Percentiles rank a stretch among this genome's conserved stretches.
These are phyloP conservation scores for Capronia epimyces DNA, from an alignment of 2,329 filamentous ascomycete species.

Conservation along the genomic window DNA sequence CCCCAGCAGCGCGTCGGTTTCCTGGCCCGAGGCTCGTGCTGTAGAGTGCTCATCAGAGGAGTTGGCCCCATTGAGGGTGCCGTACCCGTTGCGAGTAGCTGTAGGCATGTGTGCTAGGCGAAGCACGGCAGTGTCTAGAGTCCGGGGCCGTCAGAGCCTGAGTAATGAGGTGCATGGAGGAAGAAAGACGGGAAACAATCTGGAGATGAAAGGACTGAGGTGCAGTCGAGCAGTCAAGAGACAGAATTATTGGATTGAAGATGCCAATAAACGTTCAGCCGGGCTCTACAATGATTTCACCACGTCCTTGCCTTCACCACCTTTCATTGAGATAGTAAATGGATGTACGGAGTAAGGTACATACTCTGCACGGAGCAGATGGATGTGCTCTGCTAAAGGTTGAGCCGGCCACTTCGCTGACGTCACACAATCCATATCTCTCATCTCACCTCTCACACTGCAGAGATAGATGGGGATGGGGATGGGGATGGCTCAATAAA, in stretches of 20 bases:
- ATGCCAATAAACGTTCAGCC: conserved; percentile 19
- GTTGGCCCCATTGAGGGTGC: conserved; percentile 8
- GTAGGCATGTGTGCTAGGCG: conserved; percentile 8
- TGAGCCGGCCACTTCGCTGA: conserved; percentile 8
- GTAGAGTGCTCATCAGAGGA: conserved; percentile 1
- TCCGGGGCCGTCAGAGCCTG: neutral
- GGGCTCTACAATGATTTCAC: neutral
- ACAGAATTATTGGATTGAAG: neutral
- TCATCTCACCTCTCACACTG: too few relatives aligned
- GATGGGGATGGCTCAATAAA: too few relatives aligned
- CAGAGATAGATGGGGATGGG: too few relatives aligned
- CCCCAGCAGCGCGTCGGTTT: conserved; percentile 11
- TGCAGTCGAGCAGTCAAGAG: neutral
- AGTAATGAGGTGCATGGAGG: neutral
- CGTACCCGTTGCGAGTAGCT: conserved; percentile 16
- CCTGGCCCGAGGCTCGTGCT: conserved; percentile 6
- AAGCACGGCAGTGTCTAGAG: neutral
- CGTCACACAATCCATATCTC: too few relatives aligned
- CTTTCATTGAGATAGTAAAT: neutral
- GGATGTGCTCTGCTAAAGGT: conserved; percentile 8
- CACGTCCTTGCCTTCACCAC: conserved; percentile 2
- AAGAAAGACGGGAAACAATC: neutral
- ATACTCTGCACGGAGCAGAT: neutral
- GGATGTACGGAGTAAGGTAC: neutral
- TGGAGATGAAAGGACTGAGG: neutral